Evolutionary conservation across 2,329 filamentous ascomycete genomes (phyloP).

Genomic region (Botryotinia globosa): DNA sequence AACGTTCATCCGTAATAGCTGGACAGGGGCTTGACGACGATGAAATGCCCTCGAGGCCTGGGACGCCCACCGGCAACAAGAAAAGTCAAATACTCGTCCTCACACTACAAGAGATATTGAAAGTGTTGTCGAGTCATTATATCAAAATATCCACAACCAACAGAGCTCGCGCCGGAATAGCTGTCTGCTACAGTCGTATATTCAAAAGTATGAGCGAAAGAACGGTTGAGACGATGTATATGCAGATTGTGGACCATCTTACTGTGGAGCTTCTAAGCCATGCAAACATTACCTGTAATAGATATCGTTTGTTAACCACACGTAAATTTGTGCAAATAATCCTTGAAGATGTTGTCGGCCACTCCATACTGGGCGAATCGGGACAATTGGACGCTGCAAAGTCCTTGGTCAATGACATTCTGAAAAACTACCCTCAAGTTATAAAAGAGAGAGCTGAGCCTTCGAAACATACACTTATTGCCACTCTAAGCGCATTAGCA

Average conservation of each 20-base stretch:
- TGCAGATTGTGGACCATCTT: constrained; percentile 76
- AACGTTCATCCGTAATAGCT: constrained; percentile 46
- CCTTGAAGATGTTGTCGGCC: constrained; percentile 78
- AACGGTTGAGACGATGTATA: constrained; percentile 79
- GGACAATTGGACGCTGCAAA: constrained; percentile 82
- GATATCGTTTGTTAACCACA: constrained; percentile 82
- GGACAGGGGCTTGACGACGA: constrained; percentile 59
- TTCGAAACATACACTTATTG: constrained; percentile 78
- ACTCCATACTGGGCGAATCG: constrained; percentile 80
- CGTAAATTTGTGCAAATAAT: constrained; percentile 81
- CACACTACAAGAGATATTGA: constrained; percentile 73
- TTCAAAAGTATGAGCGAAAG: constrained; percentile 76
- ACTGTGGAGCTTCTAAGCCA: constrained; percentile 78
- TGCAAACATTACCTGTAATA: constrained; percentile 72
- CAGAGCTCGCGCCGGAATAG: constrained; percentile 75
- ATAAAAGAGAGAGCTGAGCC: constrained; percentile 85
- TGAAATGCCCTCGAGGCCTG: constrained; percentile 62
- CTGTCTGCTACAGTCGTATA: constrained; percentile 81
- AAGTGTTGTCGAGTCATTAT: constrained; percentile 77
- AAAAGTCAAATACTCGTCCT: constrained; percentile 72
- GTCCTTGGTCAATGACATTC: constrained; percentile 76
- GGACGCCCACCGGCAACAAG: constrained; percentile 67
- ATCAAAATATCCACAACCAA: constrained; percentile 75
- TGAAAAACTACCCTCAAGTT: constrained; percentile 92
- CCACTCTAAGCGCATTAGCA: constrained; percentile 73